Evolutionary conservation across 2,329 filamentous ascomycete genomes (phyloP).

Genomic region (Scortechinia acanthostroma): DNA sequence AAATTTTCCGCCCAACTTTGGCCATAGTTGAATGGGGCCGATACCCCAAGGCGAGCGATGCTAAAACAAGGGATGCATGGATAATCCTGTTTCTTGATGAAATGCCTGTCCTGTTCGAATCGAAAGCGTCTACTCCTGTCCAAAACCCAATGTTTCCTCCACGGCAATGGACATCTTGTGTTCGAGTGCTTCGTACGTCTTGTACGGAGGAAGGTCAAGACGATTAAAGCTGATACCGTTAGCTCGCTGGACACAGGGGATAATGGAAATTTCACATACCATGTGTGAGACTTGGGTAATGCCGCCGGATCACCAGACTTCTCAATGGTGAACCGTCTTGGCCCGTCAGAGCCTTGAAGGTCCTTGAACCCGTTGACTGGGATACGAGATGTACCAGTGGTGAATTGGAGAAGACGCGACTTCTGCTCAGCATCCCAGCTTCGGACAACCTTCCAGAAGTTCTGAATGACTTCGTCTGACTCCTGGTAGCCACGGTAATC

Average conservation of each 20-base stretch:
- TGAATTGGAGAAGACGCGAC: constrained; percentile 89
- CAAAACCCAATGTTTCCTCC: constrained; percentile 97
- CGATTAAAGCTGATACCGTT: constrained; percentile 96
- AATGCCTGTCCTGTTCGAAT: too few relatives aligned
- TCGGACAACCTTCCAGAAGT: constrained; percentile 97
- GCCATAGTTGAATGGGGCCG: too few relatives aligned
- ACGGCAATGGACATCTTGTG: constrained; percentile 92
- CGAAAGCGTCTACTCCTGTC: constrained; percentile 70
- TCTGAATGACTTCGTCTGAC: constrained; percentile 90
- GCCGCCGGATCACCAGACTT: constrained; percentile 89
- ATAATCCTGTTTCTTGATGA: too few relatives aligned
- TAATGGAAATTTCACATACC: too few relatives aligned
- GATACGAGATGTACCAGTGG: constrained; percentile 93
- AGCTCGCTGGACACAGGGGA: too few relatives aligned
- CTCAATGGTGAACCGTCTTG: constrained; percentile 92
- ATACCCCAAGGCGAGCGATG: too few relatives aligned
- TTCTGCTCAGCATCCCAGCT: constrained; percentile 98
- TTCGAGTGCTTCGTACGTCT: constrained; percentile 76
- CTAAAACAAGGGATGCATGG: too few relatives aligned
- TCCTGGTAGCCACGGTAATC: constrained; percentile 98
- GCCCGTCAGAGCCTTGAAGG: constrained; percentile 91
- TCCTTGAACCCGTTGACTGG: constrained; percentile 99
- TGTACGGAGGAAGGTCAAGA: constrained; percentile 88
- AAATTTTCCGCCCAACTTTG: too few relatives aligned
- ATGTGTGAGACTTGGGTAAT: constrained; percentile 93